phyloP scores from a whole-genome alignment of 1,139 yeast genomes.

The Yamadazyma songkhlaensis region DNA sequence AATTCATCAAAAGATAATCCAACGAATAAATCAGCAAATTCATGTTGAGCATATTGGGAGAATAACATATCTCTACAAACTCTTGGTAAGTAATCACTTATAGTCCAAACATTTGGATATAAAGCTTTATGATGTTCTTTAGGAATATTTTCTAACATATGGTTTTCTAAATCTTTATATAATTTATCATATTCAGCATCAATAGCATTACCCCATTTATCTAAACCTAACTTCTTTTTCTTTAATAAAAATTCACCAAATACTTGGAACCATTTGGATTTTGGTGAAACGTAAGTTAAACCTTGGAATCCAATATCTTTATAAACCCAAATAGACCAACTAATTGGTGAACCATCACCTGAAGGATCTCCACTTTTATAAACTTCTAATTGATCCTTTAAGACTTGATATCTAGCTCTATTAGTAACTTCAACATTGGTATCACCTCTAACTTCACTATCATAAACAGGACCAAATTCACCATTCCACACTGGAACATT shows the following conservation, averaged over 20 bases:
- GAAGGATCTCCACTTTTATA: constrained; percentile 43
- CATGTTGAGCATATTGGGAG: constrained; percentile 38
- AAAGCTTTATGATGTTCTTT: constrained; percentile 26
- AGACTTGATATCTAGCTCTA: constrained; percentile 33
- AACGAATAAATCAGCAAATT: constrained; percentile 40
- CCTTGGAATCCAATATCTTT: constrained; percentile 51
- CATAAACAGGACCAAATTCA: constrained; percentile 50
- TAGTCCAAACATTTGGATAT: constrained; percentile 37
- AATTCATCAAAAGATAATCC: constrained; percentile 39
- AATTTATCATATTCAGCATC: constrained; percentile 32
- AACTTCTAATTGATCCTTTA: constrained; percentile 40
- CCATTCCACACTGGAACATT: constrained; percentile 52
- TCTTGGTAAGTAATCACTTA: constrained; percentile 31
- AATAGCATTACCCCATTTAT: constrained; percentile 47
- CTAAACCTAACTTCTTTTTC: constrained; percentile 42
- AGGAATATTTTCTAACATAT: constrained; percentile 33
- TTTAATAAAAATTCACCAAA: constrained; percentile 38
- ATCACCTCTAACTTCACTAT: constrained; percentile 39
- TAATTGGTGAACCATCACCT: constrained; percentile 39
- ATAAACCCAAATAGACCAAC: constrained; percentile 52
- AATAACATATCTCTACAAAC: constrained; percentile 39
- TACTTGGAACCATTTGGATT: constrained; percentile 38
- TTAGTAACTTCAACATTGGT: constrained; percentile 32
- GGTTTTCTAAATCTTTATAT: constrained; percentile 29
- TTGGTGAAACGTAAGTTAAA: constrained; percentile 39